Conservation (phyloP, 805 yeast species). For the Wickerhamia fluorescens region DNA sequence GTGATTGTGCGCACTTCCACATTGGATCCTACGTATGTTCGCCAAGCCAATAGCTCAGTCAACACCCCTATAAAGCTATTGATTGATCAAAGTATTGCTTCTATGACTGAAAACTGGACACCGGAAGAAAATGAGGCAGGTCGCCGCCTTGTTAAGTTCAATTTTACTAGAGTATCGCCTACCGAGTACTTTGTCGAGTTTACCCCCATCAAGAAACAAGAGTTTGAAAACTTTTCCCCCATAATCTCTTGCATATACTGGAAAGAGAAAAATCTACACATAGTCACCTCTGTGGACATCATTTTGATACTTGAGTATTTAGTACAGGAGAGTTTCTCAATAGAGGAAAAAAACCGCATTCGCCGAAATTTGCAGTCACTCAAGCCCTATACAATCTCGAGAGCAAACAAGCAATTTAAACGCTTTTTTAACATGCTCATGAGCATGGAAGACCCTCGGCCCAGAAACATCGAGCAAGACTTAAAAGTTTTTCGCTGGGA, state of each 20-base stretch:
- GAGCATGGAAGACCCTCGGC: slow-evolving; percentile 57
- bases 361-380: slow-evolving; percentile 60
- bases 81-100: slow-evolving; percentile 22
- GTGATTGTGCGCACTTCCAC: slow-evolving; percentile 16
- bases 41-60: slow-evolving; percentile 11
- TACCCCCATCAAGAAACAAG: slow-evolving; percentile 25
- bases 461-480: slow-evolving; percentile 65
- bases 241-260: slow-evolving; percentile 56
- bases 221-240: slow-evolving; percentile 33
- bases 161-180: slow-evolving; percentile 27
- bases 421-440: slow-evolving; percentile 39
- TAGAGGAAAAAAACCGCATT: slow-evolving; percentile 65
- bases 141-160: slow-evolving; percentile 44
- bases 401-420: slow-evolving; percentile 24
- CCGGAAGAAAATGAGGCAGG: slow-evolving; percentile 32
- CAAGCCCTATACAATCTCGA: slow-evolving; percentile 53
- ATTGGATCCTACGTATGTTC: slow-evolving; percentile 14
- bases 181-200: slow-evolving; percentile 30
- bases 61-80: slow-evolving; percentile 22
- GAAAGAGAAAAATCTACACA: slow-evolving; percentile 40
- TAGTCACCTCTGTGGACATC: slow-evolving; percentile 61
- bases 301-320: slow-evolving; percentile 50
- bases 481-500: slow-evolving; percentile 61
- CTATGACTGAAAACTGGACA: slow-evolving; percentile 42
- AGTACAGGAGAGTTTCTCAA: slow-evolving; percentile 47